phyloP scores from a whole-genome alignment of 306 rosid genomes.

The Sicyos edulis region DNA sequence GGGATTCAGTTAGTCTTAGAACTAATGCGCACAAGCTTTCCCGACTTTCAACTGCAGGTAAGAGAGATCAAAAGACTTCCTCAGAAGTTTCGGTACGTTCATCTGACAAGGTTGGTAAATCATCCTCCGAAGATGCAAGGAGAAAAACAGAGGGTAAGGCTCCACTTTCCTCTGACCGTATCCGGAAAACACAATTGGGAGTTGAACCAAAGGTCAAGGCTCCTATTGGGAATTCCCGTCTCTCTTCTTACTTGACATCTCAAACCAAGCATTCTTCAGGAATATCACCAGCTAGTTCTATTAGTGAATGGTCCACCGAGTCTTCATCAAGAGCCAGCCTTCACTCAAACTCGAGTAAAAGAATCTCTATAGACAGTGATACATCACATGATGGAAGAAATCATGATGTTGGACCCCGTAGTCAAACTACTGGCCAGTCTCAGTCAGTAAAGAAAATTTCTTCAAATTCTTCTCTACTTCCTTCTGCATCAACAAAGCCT shows the following conservation, averaged over 20 bases:
- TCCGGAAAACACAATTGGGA: constrained; percentile 45
- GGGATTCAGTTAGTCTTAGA: constrained; percentile 35
- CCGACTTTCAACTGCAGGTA: constrained; percentile 33
- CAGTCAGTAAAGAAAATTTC: constrained; percentile 30
- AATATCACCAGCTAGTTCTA: constrained; percentile 75
- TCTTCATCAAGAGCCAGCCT: constrained; percentile 66
- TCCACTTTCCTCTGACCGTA: constrained; percentile 40
- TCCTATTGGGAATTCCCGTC: constrained; percentile 38
- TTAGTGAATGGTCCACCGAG: constrained; percentile 88
- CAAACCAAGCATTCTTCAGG: constrained; percentile 47
- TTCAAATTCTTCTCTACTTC: constrained; percentile 34
- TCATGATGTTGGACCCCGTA: constrained; percentile 31
- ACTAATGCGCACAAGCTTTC: constrained; percentile 34
- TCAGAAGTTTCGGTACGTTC: constrained; percentile 35
- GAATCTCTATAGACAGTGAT: constrained; percentile 37
- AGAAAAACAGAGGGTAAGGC: constrained; percentile 34
- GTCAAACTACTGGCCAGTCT: constrained; percentile 29
- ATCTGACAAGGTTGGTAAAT: constrained; percentile 39
- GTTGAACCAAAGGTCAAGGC: constrained; percentile 32
- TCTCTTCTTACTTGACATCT: constrained; percentile 40
- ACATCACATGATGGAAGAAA: constrained; percentile 32
- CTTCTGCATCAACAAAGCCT: constrained; percentile 26
- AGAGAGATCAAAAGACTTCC: constrained; percentile 36
- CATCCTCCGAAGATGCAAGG: constrained; percentile 38
- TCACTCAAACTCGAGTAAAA: constrained; percentile 44